Base-by-base conservation (phyloP, 768 basidiomycete species). In the Boletus eberwhitei region DNA sequence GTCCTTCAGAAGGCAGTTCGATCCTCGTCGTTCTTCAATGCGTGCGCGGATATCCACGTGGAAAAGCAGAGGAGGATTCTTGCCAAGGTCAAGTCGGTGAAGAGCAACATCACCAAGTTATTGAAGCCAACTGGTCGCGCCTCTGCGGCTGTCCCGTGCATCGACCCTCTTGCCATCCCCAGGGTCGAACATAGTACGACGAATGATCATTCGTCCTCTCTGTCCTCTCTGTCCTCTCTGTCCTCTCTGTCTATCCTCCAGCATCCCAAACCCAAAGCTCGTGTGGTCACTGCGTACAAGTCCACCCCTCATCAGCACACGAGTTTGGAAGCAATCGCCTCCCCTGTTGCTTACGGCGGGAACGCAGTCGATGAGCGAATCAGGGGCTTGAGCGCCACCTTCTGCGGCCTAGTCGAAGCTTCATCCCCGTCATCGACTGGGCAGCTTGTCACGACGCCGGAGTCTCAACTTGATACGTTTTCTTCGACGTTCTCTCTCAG, bases 51-150 rank as follows among this genome's bases (percentile, higher is more conserved):
- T 39, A 26, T 40, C 31, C 53, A n/a, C 7, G 29, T 16, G 13
- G 34, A 49, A 22, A 58, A 48, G 45, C 50, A 60, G 35, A 58
- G 38, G 31, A 53, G 35, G 44, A 35, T 59, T 35, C 7, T 61
- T 26, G 53, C 42, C 38, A 64, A 45, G 39, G 43, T 61, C 41
- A 53, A 47, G 41, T 54, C 29, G 1, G 57, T 50, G 40, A 65
- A 57, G 55, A 50, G 41, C 26, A 57, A 17, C 35, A 52, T 65
- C 21, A 14, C 36, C 40, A 62, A 50, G 46, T 41, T 65, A 34
- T 64, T 67, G 49, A 64, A 48, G 49, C 36, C 35, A 14, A 34
- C 42, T 19, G 13, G 38, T 37, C 51, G 46, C 31, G 31, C 16
- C 40, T 36, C 48, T 35, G 21, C n/a, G 19, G 21, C 34, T 29